A percentile compares a stretch with the other conserved stretches of the same genome.
These are phyloP conservation scores for Ustilago shanxiensis DNA, from an alignment of 1,284 basidiomycete species.

Conservation along the genomic window DNA sequence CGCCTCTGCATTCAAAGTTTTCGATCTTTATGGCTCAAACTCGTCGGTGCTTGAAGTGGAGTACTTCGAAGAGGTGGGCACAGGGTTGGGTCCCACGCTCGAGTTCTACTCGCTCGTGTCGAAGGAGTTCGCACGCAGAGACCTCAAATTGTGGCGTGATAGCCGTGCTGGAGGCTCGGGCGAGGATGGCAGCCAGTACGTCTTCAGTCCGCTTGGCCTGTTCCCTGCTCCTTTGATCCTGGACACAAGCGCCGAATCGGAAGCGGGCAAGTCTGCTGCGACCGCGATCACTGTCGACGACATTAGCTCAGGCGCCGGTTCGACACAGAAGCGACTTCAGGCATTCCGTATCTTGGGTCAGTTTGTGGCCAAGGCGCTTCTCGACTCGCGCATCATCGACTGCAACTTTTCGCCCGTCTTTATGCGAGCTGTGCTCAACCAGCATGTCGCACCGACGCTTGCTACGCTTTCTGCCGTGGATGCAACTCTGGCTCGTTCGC, in stretches of 20 bases:
- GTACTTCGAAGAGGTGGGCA: conserved; percentile 99
- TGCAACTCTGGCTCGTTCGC: conserved; percentile 83
- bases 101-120: conserved; percentile 97
- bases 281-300: background rate
- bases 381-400: conserved; percentile 98
- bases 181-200: conserved; percentile 60
- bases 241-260: conserved; percentile 5
- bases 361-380: conserved; percentile 96
- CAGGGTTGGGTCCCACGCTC: conserved; percentile 95
- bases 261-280: conserved; percentile 2
- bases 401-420: conserved; percentile 92
- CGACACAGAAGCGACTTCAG: conserved; percentile 73
- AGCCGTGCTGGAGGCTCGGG: conserved; percentile 75
- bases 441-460: conserved; percentile 84
- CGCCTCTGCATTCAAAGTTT: conserved; percentile 97
- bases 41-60: conserved; percentile 95
- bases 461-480: conserved; percentile 83
- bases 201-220: conserved; percentile 79
- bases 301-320: conserved; percentile 3
- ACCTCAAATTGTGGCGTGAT: conserved; percentile 89
- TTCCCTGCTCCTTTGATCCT: conserved; percentile 81
- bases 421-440: conserved; percentile 86
- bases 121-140: conserved; percentile 88
- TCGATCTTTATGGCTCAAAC: conserved; percentile 91
- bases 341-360: conserved; percentile 92